Conservation (phyloP, 495 filamentous ascomycete species). For the Aspergillus panamensis region DNA sequence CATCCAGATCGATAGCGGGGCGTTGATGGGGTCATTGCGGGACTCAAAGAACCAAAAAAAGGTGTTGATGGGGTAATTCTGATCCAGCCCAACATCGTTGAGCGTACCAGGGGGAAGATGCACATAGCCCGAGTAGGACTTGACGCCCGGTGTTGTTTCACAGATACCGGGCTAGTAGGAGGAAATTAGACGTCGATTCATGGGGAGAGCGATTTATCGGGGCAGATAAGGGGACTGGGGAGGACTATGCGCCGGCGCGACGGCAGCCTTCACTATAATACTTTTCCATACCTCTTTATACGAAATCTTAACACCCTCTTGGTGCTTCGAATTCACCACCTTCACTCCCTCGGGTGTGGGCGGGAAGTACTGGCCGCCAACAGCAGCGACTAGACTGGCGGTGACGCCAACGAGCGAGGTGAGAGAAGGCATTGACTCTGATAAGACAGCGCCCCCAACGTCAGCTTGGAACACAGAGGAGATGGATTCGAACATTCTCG, state of each 20-base stretch:
- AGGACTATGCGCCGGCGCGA: neutral
- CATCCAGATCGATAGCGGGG: constrained; percentile 53
- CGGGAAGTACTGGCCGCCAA: constrained; percentile 51
- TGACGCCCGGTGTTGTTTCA: constrained; percentile 50
- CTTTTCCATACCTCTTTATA: constrained; percentile 56
- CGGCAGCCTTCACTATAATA: neutral
- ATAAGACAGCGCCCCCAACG: neutral
- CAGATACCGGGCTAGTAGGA: constrained; percentile 44
- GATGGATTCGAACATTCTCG: neutral
- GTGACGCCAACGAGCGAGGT: constrained; percentile 11
- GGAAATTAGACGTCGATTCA: constrained; percentile 10
- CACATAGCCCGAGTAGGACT: constrained; percentile 37
- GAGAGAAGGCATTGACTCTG: constrained; percentile 14
- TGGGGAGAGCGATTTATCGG: neutral
- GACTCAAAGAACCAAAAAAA: constrained; percentile 78
- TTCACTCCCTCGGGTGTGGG: constrained; percentile 50
- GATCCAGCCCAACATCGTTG: constrained; percentile 41
- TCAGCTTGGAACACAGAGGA: neutral
- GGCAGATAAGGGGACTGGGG: neutral
- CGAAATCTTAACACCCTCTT: constrained; percentile 57
- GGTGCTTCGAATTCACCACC: constrained; percentile 53
- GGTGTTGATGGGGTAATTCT: constrained; percentile 65
- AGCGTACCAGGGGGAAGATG: constrained; percentile 49
- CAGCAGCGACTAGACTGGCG: constrained; percentile 20
- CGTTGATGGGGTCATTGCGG: constrained; percentile 31